A percentile compares a stretch with the other conserved stretches of the same genome.
Evolutionary conservation across 345 rosid species (phyloP).

Genomic region (Boechera divaricarpa): DNA sequence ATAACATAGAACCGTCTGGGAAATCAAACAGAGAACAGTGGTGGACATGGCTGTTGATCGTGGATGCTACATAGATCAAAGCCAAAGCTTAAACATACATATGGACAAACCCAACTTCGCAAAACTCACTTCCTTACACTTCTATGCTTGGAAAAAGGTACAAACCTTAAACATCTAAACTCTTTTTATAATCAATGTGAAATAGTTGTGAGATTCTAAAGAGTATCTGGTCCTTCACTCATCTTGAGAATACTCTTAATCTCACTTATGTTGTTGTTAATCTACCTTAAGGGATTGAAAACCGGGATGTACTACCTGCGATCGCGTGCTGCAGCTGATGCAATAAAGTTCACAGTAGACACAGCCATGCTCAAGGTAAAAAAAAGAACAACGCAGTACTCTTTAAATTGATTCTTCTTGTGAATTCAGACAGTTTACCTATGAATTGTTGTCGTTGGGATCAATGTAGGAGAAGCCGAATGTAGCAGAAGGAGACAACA

Average conservation of each 20-base stretch:
- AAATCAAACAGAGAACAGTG: constrained; percentile 72
- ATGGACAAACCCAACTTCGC: constrained; percentile 78
- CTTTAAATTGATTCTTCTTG: background rate
- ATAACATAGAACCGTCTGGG: constrained; percentile 69
- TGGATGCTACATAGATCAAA: constrained; percentile 80
- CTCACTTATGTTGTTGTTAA: constrained; percentile 10
- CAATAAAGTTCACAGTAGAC: constrained; percentile 92
- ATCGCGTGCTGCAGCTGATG: constrained; percentile 92
- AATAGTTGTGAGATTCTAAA: background rate
- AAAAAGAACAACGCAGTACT: background rate
- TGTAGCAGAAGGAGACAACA: constrained; percentile 31
- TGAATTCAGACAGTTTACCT: constrained; percentile 10
- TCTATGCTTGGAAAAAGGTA: constrained; percentile 83
- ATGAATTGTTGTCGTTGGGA: background rate
- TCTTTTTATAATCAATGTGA: background rate
- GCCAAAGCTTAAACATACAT: constrained; percentile 84
- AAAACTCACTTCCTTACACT: constrained; percentile 73
- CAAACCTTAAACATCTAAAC: background rate
- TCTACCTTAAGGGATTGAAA: constrained; percentile 66
- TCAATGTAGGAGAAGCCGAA: constrained; percentile 53
- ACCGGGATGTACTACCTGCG: constrained; percentile 91
- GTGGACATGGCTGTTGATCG: constrained; percentile 86
- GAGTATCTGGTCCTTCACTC: background rate
- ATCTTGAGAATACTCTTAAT: background rate
- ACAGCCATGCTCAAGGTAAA: constrained; percentile 66